Base-by-base conservation (phyloP, 495 filamentous ascomycete genomes). In the Annulohypoxylon maeteangense region DNA sequence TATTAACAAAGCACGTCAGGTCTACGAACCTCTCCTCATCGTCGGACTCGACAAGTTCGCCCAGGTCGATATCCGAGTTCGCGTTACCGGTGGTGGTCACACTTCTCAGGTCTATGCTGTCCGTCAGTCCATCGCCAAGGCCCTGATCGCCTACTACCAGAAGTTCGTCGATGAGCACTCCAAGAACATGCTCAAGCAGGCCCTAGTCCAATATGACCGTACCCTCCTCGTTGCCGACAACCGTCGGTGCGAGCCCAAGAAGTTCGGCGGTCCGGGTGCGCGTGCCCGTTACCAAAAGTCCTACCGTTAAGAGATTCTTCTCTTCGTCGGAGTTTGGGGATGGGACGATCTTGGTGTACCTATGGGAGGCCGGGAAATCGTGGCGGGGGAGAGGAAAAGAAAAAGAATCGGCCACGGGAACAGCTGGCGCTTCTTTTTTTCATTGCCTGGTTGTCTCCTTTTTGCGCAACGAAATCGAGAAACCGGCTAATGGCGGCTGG, bases 81-180 rank as follows among this genome's bases (percentile, higher is more conserved):
- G 94, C 70, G 95, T 99, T 78, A 87, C 90, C 74, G 95, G 95
- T 82, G 95, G 95, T 90, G 95, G 95, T 86, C 96, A 98, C 88
- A 83, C 92, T 68, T 98, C 95, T 22, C 95, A 98, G 84, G 89
- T 99, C 84, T 99, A 98, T 86, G 95, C 95, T 76, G 93, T 97
- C 86, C 94, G 95, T 76, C 95, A 99, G 88, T 95, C 96, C 72
- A 98, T 99, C 83, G 90, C 94, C 84, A 99, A 99, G 88, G 92
- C 91, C 57, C 93, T 97, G 74, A 92, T 99, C 78, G 94, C 95
- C 83, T 99, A 98, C 91, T 98, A 97, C 91, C 95, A 98, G 89
- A 99, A 99, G 87, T 99, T 90, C 86, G 93, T 99, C 83, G 95
- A 99, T 80, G 95, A 99, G 91, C 93, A 98, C 90, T 91, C 91